Evolutionary conservation across 2,329 filamentous ascomycete species (phyloP), one percentile per base, ranked within the genome.

Genomic region (Xylariaceae sp.): DNA sequence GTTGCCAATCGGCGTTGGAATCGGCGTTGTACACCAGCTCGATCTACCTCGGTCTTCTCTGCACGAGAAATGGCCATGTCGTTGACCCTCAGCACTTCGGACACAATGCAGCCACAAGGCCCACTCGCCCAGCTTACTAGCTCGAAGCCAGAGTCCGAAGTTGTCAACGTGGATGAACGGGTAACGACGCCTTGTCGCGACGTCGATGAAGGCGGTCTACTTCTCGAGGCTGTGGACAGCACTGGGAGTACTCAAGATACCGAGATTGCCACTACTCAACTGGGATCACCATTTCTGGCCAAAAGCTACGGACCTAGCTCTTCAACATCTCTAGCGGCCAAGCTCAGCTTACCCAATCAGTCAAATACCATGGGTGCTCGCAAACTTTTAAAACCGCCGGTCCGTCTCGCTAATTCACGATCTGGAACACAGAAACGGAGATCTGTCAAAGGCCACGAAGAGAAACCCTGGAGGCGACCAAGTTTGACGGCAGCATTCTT

Each of bases 11-110:
- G 79, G 18, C 72, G 74, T 54, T 76, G 75, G 68, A 78, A 74
- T 54, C 73, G 77, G 39, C 74, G 76, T 46, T 72, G 73, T 31
- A 77, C 75, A 12, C 75, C 79, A 3, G 72, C 70, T 18, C 73
- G 72, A 31, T 73, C 74, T 47, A 55, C 72, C 4, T 76, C 76
- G 1, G 69, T 79, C 11, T 87, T 87, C 63, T 81, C 76, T 1
- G 79, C 78, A 11, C 76, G 79, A 39, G 83, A 86, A 56, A 84
- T 88, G 76, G 75, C 78, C 40, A 71, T 86, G 62, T 87, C 84
- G 11, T 73, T 88, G 47, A 75, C 77, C 1, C 71, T 86, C 31
- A 84, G 81, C 69, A 87, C 84, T 1, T 77, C 83, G 1, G 81
- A 85, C 40, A 78, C 78, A 2, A 87, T 88, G 84, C 80, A 86